These are phyloP conservation scores for Hsuehochloa calcarea DNA, from an alignment of 176 grass and related monocot genomes.

Conservation along the genomic window DNA sequence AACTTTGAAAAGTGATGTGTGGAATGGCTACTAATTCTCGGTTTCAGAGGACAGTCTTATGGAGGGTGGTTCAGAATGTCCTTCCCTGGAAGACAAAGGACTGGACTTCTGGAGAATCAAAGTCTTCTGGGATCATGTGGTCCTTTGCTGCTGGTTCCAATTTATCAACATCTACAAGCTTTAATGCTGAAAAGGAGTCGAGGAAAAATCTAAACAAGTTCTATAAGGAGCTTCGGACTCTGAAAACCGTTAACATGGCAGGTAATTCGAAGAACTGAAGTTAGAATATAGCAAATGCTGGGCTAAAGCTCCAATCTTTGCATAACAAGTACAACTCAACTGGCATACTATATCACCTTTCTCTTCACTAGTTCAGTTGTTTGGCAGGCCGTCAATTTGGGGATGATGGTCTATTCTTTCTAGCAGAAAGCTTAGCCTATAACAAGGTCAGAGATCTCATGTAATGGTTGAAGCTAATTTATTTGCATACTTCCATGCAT, in stretches of 20 bases:
- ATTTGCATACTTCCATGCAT: not conserved
- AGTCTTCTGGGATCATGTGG: conserved; percentile 54
- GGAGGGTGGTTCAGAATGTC: conserved; percentile 71
- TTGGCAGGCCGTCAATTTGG: conserved; percentile 88
- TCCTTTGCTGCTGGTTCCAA: conserved; percentile 83
- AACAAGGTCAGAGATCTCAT: conserved; percentile 66
- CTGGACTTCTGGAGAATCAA: conserved; percentile 15
- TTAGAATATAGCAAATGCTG: conserved; percentile 14
- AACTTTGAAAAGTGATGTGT: not conserved
- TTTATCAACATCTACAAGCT: conserved; percentile 39
- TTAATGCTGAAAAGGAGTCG: conserved; percentile 58
- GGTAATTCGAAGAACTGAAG: conserved; percentile 43
- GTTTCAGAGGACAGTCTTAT: conserved; percentile 87
- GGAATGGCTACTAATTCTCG: conserved; percentile 53
- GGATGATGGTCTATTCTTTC: conserved; percentile 90
- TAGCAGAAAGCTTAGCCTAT: conserved; percentile 96
- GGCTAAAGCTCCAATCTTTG: not conserved
- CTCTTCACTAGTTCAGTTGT: conserved; percentile 3
- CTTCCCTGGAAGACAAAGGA: conserved; percentile 53
- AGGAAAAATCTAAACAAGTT: conserved; percentile 84
- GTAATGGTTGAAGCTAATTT: not conserved
- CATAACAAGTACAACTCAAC: not conserved
- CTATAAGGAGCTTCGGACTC: conserved; percentile 70
- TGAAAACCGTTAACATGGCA: conserved; percentile 80
- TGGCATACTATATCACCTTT: not conserved